phyloP scores from a whole-genome alignment of 306 rosid genomes.

The Erythrophleum fordii region DNA sequence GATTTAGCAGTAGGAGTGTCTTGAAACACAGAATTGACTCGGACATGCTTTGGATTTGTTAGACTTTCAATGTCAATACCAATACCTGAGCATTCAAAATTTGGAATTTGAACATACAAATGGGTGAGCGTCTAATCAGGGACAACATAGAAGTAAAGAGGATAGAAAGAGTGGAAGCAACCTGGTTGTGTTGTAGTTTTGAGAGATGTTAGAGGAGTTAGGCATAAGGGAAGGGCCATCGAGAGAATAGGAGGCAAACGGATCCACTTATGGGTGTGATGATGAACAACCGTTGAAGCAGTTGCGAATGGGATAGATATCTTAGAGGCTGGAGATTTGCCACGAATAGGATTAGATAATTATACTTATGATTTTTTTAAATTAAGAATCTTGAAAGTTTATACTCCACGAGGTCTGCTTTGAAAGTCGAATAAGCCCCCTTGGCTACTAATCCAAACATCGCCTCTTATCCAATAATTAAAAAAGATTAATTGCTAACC shows the following conservation, averaged over 20 bases:
- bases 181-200: conserved; percentile 50
- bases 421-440: background rate
- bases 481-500: background rate
- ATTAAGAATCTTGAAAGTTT: too few species aligned
- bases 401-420: too few species aligned
- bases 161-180: conserved; percentile 18
- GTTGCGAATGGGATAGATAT: conserved; percentile 14
- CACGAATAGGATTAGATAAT: background rate
- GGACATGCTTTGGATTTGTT: conserved; percentile 37
- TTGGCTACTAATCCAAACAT: background rate
- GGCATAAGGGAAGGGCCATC: conserved; percentile 58
- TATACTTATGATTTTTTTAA: too few species aligned
- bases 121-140: background rate
- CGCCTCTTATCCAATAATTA: background rate
- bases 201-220: conserved; percentile 40
- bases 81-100: conserved; percentile 19
- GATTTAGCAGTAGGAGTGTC: conserved; percentile 35
- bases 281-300: background rate
- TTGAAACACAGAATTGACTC: conserved; percentile 34
- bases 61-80: background rate
- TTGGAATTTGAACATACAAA: background rate
- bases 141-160: background rate
- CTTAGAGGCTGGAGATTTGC: background rate
- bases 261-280: background rate
- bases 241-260: conserved; percentile 8